A percentile compares a stretch with the other conserved stretches of the same genome.
Conservation (phyloP, 1,284 basidiomycete genomes). For the Spongispora temasekensis region DNA sequence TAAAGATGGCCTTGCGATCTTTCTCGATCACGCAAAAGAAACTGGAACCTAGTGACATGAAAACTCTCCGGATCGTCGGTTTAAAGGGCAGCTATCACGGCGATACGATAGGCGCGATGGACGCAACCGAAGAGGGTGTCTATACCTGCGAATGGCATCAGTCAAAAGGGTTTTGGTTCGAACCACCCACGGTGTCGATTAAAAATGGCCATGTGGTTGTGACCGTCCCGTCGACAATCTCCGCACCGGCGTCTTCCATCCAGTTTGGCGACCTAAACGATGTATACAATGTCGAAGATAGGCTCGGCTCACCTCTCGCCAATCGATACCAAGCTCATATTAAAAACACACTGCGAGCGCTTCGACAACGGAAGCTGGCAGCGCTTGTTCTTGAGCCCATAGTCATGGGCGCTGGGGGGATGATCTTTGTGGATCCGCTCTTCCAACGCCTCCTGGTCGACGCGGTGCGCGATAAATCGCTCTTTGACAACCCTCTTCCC, state of each 20-base stretch:
- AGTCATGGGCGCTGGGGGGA: conserved; percentile 94
- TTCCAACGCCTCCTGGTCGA: conserved; percentile 92
- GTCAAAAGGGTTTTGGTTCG: conserved; percentile 92
- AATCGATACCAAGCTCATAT: conserved; percentile 68
- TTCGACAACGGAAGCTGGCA: conserved; percentile 53
- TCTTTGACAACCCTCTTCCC: conserved; percentile 61
- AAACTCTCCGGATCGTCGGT: conserved; percentile 80
- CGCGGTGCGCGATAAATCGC: conserved; percentile 58
- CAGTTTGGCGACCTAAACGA: conserved; percentile 52
- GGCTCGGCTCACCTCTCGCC: conserved; percentile 66
- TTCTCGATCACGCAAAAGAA: conserved; percentile 49
- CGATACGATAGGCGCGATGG: conserved; percentile 98
- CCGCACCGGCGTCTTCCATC: conserved; percentile 29
- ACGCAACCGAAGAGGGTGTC: conserved; percentile 88
- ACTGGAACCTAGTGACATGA: conserved; percentile 42
- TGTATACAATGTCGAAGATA: conserved; percentile 73
- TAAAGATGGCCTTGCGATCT: conserved; percentile 95
- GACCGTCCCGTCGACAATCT: conserved; percentile 57
- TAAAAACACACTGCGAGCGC: conserved; percentile 48
- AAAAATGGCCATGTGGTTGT: conserved; percentile 63
- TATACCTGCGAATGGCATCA: conserved; percentile 98
- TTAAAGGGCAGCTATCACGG: conserved; percentile 96
- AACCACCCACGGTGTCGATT: conserved; percentile 79
- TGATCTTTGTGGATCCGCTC: conserved; percentile 97
- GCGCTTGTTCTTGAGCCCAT: conserved; percentile 91